phyloP scores from a whole-genome alignment of 1,284 basidiomycete species.

The Leccinum fuscescens region DNA sequence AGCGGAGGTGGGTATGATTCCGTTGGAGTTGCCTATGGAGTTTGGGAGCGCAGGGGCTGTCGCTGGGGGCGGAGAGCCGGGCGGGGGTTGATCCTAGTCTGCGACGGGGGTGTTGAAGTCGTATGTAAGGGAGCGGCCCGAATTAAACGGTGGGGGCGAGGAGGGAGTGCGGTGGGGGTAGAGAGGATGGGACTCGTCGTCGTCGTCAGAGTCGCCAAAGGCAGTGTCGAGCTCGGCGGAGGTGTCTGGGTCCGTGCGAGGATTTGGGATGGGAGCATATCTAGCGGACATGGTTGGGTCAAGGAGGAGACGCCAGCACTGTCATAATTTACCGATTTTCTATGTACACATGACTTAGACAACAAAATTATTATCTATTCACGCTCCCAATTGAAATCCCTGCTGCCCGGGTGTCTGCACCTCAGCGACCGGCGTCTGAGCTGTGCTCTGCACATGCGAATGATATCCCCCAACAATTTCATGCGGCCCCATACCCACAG shows the following conservation, averaged over 20 bases:
- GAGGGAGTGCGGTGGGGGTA: slow-evolving; percentile 39
- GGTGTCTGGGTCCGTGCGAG: slow-evolving; percentile 49
- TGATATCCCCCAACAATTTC: slow-evolving; percentile 17
- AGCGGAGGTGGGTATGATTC: slow-evolving; percentile 59
- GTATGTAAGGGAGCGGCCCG: slow-evolving; percentile 51
- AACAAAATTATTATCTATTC: neutral
- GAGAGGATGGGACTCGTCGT: slow-evolving; percentile 58
- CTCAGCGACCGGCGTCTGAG: slow-evolving; percentile 9
- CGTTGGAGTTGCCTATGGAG: slow-evolving; percentile 80
- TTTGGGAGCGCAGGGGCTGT: slow-evolving; percentile 64
- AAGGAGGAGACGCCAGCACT: slow-evolving; percentile 4
- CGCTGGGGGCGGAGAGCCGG: slow-evolving; percentile 78
- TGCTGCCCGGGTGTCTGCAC: slow-evolving; percentile 23
- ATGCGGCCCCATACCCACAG: slow-evolving; percentile 25
- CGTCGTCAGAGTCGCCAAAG: slow-evolving; percentile 72
- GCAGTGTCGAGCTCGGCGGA: slow-evolving; percentile 73
- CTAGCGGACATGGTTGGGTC: slow-evolving; percentile 52
- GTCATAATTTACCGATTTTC: slow-evolving; percentile 7
- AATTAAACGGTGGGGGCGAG: slow-evolving; percentile 18
- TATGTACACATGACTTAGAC: neutral
- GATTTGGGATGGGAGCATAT: slow-evolving; percentile 70
- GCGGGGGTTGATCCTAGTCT: slow-evolving; percentile 77
- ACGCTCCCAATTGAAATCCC: slow-evolving; percentile 24
- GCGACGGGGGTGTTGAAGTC: slow-evolving; percentile 80
- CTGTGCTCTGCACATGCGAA: slow-evolving; percentile 12